Evolutionary conservation across 169 alveolate genomes (phyloP).

Genomic region (Plasmodium relictum): DNA sequence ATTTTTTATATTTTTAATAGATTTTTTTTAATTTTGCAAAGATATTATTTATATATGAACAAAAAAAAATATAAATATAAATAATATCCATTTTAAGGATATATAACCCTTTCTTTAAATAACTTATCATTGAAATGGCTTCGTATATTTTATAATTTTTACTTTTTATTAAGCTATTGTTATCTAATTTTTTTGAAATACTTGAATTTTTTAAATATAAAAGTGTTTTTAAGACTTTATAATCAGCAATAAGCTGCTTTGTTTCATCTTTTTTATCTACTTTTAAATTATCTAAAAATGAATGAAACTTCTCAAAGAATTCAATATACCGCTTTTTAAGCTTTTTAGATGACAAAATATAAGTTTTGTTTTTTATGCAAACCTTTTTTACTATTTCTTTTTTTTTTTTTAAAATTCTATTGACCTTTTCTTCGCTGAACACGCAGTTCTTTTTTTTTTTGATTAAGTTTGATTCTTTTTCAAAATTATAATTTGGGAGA

Average conservation of each 20-base stretch:
- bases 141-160: constrained; percentile 12
- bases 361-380: constrained; percentile 15
- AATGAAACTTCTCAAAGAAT: constrained; percentile 9
- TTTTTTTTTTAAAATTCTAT: constrained; percentile 12
- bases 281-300: constrained; percentile 14
- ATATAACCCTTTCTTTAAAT: constrained; percentile 16
- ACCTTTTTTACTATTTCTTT: constrained; percentile 32
- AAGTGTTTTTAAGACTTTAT: constrained; percentile 35
- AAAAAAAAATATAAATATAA: constrained; percentile 50
- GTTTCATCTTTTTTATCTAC: background rate
- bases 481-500: constrained; percentile 31
- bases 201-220: constrained; percentile 28
- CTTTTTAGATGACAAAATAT: constrained; percentile 38
- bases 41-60: constrained; percentile 26
- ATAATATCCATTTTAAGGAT: constrained; percentile 45
- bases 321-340: constrained; percentile 18
- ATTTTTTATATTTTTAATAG: background rate
- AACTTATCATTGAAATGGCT: constrained; percentile 32
- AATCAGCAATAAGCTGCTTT: background rate
- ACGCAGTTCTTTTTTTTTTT: background rate
- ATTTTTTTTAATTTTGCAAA: constrained; percentile 18
- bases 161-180: background rate
- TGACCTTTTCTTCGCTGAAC: constrained; percentile 18
- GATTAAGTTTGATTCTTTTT: background rate
- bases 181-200: background rate